phyloP scores from a whole-genome alignment of 768 basidiomycete genomes.

The Erythrobasidium yunnanense region DNA sequence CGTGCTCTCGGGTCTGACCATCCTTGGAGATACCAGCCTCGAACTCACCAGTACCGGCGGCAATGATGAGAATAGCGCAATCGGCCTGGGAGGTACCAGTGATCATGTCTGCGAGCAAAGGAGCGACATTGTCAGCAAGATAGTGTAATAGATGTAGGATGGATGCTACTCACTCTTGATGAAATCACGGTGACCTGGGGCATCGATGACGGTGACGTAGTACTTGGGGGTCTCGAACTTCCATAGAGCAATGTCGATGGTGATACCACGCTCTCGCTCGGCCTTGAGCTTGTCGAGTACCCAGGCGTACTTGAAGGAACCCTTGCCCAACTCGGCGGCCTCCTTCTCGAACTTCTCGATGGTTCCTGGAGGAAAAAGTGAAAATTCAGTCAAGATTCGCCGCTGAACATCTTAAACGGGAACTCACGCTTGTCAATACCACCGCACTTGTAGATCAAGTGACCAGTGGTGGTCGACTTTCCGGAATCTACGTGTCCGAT shows the following conservation, averaged over 20 bases:
- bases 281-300: conserved; percentile 99
- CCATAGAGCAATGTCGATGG: conserved; percentile 99
- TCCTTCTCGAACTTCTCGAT: conserved; percentile 94
- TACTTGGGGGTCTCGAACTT: conserved; percentile 99
- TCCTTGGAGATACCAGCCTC: conserved; percentile 99
- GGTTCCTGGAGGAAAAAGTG: conserved; percentile 36
- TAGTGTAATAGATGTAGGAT: not conserved
- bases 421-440: conserved; percentile 99
- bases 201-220: conserved; percentile 68
- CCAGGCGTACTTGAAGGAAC: conserved; percentile 66
- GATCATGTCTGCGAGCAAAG: conserved; percentile 47
- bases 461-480: conserved; percentile 99
- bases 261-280: conserved; percentile 99
- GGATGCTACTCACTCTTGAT: conserved; percentile 85
- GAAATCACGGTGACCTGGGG: conserved; percentile 99
- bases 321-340: conserved; percentile 99
- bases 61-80: conserved; percentile 99
- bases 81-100: conserved; percentile 99
- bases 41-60: conserved; percentile 98
- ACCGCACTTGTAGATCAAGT: conserved; percentile 99
- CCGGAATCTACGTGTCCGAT: conserved; percentile 95
- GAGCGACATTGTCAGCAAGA: not conserved
- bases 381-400: not conserved
- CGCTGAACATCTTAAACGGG: not conserved
- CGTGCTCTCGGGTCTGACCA: conserved; percentile 99